A percentile compares a stretch with the other conserved stretches of the same genome.
Conservation (phyloP, 306 rosid species). For the Lathyrus sativus region DNA sequence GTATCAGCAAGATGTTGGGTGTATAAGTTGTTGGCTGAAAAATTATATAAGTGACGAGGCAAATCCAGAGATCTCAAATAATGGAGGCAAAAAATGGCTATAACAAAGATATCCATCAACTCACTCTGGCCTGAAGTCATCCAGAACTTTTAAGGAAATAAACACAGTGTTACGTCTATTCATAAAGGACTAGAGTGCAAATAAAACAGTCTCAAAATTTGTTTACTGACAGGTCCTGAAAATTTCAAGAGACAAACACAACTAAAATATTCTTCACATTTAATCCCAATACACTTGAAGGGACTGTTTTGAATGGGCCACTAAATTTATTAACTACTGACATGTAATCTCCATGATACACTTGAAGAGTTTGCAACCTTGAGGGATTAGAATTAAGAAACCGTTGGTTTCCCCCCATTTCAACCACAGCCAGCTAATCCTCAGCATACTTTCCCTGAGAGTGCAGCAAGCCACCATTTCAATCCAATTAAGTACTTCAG, state of each 20-base stretch:
- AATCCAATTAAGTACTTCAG: neutral
- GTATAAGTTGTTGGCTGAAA: neutral
- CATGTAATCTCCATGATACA: neutral
- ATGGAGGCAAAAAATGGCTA: neutral
- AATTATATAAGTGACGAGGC: constrained; percentile 3
- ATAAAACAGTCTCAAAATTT: constrained; percentile 6
- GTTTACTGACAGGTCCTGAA: neutral
- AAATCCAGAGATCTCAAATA: constrained; percentile 9
- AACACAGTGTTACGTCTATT: neutral
- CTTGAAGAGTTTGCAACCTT: constrained; percentile 10
- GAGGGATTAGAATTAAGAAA: neutral
- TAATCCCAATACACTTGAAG: neutral
- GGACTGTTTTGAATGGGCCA: constrained; percentile 12
- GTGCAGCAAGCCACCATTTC: constrained; percentile 13
- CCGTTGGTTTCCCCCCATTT: neutral
- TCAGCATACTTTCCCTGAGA: neutral
- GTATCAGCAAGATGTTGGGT: constrained; percentile 30
- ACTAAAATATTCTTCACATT: constrained; percentile 3
- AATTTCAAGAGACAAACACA: constrained; percentile 18
- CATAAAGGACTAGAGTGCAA: constrained; percentile 5
- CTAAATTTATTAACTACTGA: neutral
- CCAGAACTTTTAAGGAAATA: constrained; percentile 7
- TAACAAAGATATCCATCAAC: constrained; percentile 16
- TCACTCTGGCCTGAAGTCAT: constrained; percentile 4
- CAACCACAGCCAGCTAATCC: neutral